Evolutionary conservation across 1,284 basidiomycete genomes (phyloP).

Genomic region (Cutaneotrichosporon spelunceum): DNA sequence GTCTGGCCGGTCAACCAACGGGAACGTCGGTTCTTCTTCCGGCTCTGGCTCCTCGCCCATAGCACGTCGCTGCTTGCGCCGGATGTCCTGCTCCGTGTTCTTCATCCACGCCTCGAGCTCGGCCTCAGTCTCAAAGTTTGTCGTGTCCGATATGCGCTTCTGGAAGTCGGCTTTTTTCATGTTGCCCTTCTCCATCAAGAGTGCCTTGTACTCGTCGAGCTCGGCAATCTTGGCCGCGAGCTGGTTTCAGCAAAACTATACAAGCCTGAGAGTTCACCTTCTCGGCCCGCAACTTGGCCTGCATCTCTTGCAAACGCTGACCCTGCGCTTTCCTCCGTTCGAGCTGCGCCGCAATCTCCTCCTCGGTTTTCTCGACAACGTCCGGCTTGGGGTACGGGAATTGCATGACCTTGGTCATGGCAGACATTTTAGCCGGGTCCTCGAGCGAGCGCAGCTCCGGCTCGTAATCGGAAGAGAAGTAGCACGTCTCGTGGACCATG

Average conservation of each 20-base stretch:
- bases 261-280: constrained; percentile 58
- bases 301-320: constrained; percentile 82
- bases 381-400: constrained; percentile 73
- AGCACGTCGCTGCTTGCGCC: constrained; percentile 70
- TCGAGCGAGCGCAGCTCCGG: constrained; percentile 63
- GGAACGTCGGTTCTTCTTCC: constrained; percentile 80
- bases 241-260: constrained; percentile 15
- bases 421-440: constrained; percentile 64
- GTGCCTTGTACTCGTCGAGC: constrained; percentile 64
- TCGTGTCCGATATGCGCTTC: constrained; percentile 52
- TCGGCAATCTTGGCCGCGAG: constrained; percentile 59
- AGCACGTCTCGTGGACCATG: constrained; percentile 85
- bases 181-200: constrained; percentile 65
- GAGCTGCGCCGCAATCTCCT: constrained; percentile 72
- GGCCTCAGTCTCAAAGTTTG: constrained; percentile 68
- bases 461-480: constrained; percentile 76
- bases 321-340: constrained; percentile 84
- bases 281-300: constrained; percentile 78
- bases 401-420: constrained; percentile 70
- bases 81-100: constrained; percentile 66
- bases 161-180: constrained; percentile 73
- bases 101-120: constrained; percentile 71
- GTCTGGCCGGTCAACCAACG: constrained; percentile 85
- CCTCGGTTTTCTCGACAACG: constrained; percentile 82
- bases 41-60: constrained; percentile 57